Evolutionary conservation across 306 rosid species (phyloP).

Genomic region (Lithocarpus polystachyus): DNA sequence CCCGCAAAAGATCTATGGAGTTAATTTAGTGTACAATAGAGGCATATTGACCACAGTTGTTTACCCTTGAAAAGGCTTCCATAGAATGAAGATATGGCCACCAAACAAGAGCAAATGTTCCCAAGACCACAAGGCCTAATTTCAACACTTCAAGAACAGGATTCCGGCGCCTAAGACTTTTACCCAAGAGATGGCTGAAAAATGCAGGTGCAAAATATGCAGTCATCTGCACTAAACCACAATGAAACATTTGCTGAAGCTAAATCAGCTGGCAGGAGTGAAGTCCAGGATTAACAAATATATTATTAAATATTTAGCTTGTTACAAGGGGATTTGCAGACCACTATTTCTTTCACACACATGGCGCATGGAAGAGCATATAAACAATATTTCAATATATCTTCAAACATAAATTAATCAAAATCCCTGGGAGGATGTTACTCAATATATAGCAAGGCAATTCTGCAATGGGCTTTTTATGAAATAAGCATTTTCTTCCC

Average conservation of each 20-base stretch:
- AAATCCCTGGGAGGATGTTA: too few relatives aligned
- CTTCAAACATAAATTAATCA: too few relatives aligned
- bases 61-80: constrained; percentile 64
- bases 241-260: constrained; percentile 8
- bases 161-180: constrained; percentile 58
- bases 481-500: too few relatives aligned
- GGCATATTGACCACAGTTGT: background rate
- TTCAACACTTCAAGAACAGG: constrained; percentile 71
- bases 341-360: too few relatives aligned
- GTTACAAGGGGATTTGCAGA: too few relatives aligned
- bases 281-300: background rate
- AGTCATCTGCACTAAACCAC: constrained; percentile 70
- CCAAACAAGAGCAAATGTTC: constrained; percentile 76
- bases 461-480: too few relatives aligned
- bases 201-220: constrained; percentile 91
- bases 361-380: too few relatives aligned
- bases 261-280: background rate
- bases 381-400: too few relatives aligned
- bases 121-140: constrained; percentile 73
- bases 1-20: background rate
- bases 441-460: too few relatives aligned
- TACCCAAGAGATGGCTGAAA: constrained; percentile 85
- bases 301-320: too few relatives aligned
- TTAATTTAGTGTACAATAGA: background rate
- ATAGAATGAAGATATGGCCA: constrained; percentile 80